Conservation (phyloP, 2,329 filamentous ascomycete genomes). For the Proliferodiscus dingleyae region DNA sequence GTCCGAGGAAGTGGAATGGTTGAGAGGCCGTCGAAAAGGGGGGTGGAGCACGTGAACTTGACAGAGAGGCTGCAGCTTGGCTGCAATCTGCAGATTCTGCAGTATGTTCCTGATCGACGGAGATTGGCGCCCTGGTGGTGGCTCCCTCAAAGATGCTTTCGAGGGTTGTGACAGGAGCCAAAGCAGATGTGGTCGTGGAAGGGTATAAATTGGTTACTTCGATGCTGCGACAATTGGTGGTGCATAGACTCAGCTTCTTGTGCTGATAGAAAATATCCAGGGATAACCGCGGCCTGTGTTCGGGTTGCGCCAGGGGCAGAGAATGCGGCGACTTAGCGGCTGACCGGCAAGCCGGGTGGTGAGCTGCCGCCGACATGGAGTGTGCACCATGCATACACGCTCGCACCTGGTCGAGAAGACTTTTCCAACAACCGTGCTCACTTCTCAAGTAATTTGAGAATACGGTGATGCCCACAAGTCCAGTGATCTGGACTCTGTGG, state of each 20-base stretch:
- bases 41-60: neutral
- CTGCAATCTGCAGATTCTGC: neutral
- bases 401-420: too few species aligned
- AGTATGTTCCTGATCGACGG: neutral
- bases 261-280: constrained; percentile 20
- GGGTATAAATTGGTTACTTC: constrained; percentile 18
- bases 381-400: too few species aligned
- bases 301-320: neutral
- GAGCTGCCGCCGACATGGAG: constrained; percentile 1
- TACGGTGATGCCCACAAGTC: too few species aligned
- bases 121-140: neutral
- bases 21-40: too few species aligned
- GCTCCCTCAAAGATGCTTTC: neutral
- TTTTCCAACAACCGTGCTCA: too few species aligned
- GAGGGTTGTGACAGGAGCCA: too few species aligned
- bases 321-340: neutral
- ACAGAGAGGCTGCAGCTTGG: neutral
- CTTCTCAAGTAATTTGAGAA: too few species aligned
- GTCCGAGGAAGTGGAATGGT: constrained; percentile 21
- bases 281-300: constrained; percentile 8
- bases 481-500: too few species aligned
- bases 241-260: constrained; percentile 7
- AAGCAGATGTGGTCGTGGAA: neutral
- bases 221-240: constrained; percentile 23
- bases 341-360: too few species aligned